A percentile compares a stretch with the other conserved stretches of the same genome.
Evolutionary conservation across 345 rosid species (phyloP).

Genomic region (Schrenkiella parvula): DNA sequence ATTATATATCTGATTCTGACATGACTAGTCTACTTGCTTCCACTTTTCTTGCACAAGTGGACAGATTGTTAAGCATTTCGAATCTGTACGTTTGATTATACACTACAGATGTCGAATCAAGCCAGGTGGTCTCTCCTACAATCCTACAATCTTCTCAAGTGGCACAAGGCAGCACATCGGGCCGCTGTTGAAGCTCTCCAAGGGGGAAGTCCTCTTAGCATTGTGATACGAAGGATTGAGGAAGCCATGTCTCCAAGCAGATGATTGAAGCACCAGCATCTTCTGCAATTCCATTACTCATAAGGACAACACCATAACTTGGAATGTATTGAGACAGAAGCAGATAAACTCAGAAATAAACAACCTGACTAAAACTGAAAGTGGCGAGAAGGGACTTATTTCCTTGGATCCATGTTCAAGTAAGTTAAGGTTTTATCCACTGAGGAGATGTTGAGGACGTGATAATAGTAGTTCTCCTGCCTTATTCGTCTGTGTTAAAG

Average conservation of each 20-base stretch:
- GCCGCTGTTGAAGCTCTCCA: conserved; percentile 84
- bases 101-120: conserved; percentile 85
- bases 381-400: neutral
- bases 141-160: conserved; percentile 84
- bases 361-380: conserved; percentile 4
- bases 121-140: conserved; percentile 92
- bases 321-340: neutral
- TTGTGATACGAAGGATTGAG: conserved; percentile 71
- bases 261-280: conserved; percentile 22
- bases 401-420: conserved; percentile 23
- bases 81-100: neutral
- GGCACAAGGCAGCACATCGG: conserved; percentile 73
- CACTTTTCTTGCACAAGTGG: neutral
- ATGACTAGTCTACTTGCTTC: neutral
- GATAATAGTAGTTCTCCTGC: neutral
- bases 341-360: conserved; percentile 17
- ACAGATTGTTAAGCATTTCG: neutral
- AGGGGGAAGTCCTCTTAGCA: conserved; percentile 69
- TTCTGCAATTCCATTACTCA: neutral
- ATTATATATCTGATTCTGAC: neutral
- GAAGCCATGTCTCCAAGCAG: conserved; percentile 55
- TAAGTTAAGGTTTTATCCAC: conserved; percentile 4
- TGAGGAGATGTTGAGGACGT: neutral
- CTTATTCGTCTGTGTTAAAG: neutral
- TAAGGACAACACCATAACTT: neutral